Evolutionary conservation across 2,329 filamentous ascomycete genomes (phyloP), one percentile per base, ranked within the genome.

Genomic region (Cylindrodendrum hubeiense): DNA sequence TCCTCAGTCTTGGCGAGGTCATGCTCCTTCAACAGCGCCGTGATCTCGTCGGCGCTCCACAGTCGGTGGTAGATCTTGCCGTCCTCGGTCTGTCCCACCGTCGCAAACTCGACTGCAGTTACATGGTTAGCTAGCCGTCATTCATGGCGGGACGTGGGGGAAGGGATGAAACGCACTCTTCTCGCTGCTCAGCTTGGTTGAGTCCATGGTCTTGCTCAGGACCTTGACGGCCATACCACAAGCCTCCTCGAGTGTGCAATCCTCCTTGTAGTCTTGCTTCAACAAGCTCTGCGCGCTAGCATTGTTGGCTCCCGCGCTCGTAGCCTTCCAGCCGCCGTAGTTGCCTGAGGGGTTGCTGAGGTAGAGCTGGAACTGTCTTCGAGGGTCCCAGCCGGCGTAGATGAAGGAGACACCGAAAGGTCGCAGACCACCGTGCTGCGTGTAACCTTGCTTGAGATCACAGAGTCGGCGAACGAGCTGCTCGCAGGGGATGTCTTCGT

Each of bases 241-340:
- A 5, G 97, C 96, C 85, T 99, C 96, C 85, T 97, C 93, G 78
- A 99, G 82, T 71, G 93, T 92, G 81, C 95, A 98, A 74, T 98
- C 95, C 83, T 99, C 96, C 87, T 98, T 98, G 86, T 99, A 99
- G 82, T 99, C 96, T 82, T 99, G 96, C 89, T 99, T 99, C 81
- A 99, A 83, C 82, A 99, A 83, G 82, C 94, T 97, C 83, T 98
- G 95, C 10, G 97, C 97, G 76, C 94, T 97, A 47, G 96, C 96
- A 79, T 98, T 98, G 87, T 99, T 99, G 68, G 97, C 97, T 53
- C 96, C 96, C 5, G 97, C 95, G 77, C 94, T 97, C 58, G 96
- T 99, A 34, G 96, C 96, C 85, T 99, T 99, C 96, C 96, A 99
- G 61, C 96, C 96, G 70, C 96, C 97, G 79, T 99, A 99, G 86